phyloP scores from a whole-genome alignment of 2,329 filamentous ascomycete genomes.

The Tolypocladium pustulatum region DNA sequence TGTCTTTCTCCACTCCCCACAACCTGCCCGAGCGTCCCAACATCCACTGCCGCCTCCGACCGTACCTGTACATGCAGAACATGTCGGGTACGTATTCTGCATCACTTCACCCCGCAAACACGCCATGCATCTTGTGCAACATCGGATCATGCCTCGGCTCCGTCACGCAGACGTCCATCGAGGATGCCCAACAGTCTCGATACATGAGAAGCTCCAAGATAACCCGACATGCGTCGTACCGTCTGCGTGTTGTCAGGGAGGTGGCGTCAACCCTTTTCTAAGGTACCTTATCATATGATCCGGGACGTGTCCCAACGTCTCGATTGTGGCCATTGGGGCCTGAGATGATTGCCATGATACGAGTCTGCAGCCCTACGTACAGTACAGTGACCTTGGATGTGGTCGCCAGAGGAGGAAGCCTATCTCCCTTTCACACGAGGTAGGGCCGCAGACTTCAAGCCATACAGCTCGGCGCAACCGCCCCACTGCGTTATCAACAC shows the following conservation, averaged over 20 bases:
- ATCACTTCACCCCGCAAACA: not conserved
- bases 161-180: not conserved
- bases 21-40: not conserved
- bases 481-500: not conserved
- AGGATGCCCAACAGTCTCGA: not conserved
- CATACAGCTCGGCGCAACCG: not conserved
- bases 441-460: no score
- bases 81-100: not conserved
- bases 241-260: not conserved
- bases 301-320: not conserved
- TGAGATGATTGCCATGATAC: not conserved
- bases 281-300: not conserved
- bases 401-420: not conserved
- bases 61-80: not conserved
- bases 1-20: not conserved
- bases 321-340: not conserved
- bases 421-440: not conserved
- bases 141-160: not conserved
- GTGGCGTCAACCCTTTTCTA: not conserved
- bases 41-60: not conserved
- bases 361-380: not conserved
- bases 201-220: not conserved
- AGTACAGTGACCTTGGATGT: not conserved
- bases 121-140: not conserved
- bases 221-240: not conserved